phyloP scores from a whole-genome alignment of 2,329 filamentous ascomycete genomes.

The Capronia epimyces region DNA sequence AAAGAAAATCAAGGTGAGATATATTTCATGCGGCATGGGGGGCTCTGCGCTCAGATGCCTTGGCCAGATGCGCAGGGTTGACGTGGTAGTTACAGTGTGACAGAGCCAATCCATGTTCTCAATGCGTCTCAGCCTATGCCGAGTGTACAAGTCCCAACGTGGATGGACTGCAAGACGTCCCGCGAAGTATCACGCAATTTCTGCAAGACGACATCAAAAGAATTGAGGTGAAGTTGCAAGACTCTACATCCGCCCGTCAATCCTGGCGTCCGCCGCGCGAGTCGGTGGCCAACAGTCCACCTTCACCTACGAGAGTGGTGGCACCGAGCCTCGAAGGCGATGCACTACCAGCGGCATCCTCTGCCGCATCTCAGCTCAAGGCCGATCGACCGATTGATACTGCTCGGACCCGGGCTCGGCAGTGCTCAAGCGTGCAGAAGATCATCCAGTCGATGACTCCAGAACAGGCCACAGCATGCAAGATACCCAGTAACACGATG shows the following conservation, averaged over 20 bases:
- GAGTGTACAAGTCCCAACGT: background rate
- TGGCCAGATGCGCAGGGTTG: background rate
- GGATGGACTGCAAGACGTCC: background rate
- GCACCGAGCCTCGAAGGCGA: background rate
- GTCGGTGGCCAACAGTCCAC: too few relatives aligned
- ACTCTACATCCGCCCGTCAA: background rate
- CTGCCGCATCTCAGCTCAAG: background rate
- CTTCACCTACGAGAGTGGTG: too few relatives aligned
- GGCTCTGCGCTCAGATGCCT: background rate
- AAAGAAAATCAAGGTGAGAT: slow-evolving; percentile 5
- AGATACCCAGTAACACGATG: slow-evolving; percentile 28
- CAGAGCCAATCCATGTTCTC: slow-evolving; percentile 1
- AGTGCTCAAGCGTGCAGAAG: background rate
- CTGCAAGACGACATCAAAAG: background rate
- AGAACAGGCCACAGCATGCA: slow-evolving; percentile 15
- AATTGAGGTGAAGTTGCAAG: background rate
- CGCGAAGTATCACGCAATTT: slow-evolving; percentile 3
- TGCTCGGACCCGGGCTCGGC: background rate
- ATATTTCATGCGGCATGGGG: background rate
- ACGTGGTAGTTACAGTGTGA: background rate
- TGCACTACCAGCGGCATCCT: background rate
- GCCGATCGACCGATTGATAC: background rate
- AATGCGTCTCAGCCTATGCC: slow-evolving; percentile 1
- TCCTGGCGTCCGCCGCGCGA: too few relatives aligned
- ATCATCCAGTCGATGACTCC: background rate